Conservation (phyloP, 2,329 filamentous ascomycete species). For the Cladosporium colombiae region DNA sequence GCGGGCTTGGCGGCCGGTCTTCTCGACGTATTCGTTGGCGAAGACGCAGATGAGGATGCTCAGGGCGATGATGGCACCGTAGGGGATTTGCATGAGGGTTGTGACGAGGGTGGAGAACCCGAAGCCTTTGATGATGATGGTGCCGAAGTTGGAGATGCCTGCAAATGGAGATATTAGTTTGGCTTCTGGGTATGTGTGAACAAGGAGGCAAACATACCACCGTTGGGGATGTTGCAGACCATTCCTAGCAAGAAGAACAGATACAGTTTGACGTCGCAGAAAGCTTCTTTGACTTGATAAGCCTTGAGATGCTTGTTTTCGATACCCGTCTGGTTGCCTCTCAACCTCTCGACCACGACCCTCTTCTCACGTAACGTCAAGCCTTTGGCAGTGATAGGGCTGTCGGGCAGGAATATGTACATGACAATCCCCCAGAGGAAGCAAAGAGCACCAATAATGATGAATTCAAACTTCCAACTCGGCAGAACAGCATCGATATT, state of each 20-base stretch:
- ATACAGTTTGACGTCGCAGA: constrained; percentile 60
- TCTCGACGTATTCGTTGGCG: constrained; percentile 38
- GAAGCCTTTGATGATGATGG: constrained; percentile 60
- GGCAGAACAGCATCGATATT: constrained; percentile 58
- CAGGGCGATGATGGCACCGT: constrained; percentile 59
- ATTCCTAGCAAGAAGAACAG: constrained; percentile 57
- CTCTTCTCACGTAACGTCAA: constrained; percentile 54
- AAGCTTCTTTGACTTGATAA: constrained; percentile 58
- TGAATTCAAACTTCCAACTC: constrained; percentile 67
- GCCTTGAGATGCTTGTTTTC: constrained; percentile 59
- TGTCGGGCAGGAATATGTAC: constrained; percentile 40
- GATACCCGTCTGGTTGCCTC: constrained; percentile 57
- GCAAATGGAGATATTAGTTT: background rate
- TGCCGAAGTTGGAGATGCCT: constrained; percentile 61
- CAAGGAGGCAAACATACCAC: constrained; percentile 48
- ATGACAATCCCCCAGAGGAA: constrained; percentile 61
- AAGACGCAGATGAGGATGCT: constrained; percentile 55
- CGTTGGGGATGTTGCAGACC: constrained; percentile 56
- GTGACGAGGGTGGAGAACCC: constrained; percentile 59
- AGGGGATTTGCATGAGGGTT: constrained; percentile 63
- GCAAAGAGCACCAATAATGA: constrained; percentile 61
- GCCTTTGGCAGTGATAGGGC: constrained; percentile 55
- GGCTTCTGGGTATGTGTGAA: constrained; percentile 20
- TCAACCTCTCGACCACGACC: constrained; percentile 57
- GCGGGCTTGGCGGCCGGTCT: constrained; percentile 30